phyloP scores from a whole-genome alignment of 768 basidiomycete species.

The Cytidiella melzeri region DNA sequence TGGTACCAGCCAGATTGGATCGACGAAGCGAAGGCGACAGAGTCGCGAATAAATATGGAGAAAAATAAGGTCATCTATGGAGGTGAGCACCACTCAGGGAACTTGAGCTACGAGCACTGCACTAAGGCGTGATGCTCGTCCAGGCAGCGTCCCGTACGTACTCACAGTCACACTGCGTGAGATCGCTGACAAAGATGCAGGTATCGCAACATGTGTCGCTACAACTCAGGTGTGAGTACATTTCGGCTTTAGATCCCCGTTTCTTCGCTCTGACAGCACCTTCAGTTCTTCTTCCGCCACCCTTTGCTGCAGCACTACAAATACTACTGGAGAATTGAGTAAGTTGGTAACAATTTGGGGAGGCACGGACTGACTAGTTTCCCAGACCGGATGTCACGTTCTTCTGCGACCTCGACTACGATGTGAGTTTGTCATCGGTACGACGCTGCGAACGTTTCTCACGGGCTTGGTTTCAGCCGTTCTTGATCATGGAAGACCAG shows the following conservation, averaged over 20 bases:
- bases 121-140: too few relatives aligned
- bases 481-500: conserved; percentile 51
- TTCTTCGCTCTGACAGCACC: not conserved
- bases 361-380: not conserved
- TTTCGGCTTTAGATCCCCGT: not conserved
- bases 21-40: conserved; percentile 47
- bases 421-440: conserved; percentile 22
- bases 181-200: conserved; percentile 25
- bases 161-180: not conserved
- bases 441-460: too few relatives aligned
- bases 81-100: conserved; percentile 27
- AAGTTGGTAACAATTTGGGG: conserved; percentile 12
- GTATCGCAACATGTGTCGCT: conserved; percentile 95
- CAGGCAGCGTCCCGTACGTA: conserved; percentile 63
- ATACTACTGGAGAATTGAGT: conserved; percentile 51
- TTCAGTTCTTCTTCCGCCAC: conserved; percentile 52
- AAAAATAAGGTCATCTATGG: conserved; percentile 55
- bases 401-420: conserved; percentile 51
- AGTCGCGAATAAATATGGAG: conserved; percentile 46
- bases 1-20: conserved; percentile 80
- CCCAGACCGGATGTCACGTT: conserved; percentile 47
- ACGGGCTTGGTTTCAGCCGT: conserved; percentile 30
- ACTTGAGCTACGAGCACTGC: not conserved
- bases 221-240: conserved; percentile 75
- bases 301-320: conserved; percentile 32